These are phyloP conservation scores for Datura wrightii DNA, from an alignment of 257 asterid genomes.

Conservation along the genomic window DNA sequence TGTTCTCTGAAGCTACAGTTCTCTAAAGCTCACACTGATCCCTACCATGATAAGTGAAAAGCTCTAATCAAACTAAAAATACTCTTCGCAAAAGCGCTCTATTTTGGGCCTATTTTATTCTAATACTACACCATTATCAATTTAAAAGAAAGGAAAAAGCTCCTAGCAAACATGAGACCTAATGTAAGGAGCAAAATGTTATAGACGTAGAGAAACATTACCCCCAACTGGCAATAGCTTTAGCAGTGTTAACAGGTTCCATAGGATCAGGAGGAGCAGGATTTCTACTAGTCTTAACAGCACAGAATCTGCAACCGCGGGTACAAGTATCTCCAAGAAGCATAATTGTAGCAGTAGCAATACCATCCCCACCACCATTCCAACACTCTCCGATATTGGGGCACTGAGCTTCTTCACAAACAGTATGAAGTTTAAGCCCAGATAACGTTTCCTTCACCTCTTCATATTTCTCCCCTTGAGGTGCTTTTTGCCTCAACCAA, in stretches of 20 bases:
- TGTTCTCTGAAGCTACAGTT: not conserved
- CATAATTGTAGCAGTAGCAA: conserved; percentile 97
- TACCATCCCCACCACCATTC: conserved; percentile 98
- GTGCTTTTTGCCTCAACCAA: conserved; percentile 96
- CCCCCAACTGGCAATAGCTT: conserved; percentile 98
- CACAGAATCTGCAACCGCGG: conserved; percentile 95
- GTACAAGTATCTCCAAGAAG: conserved; percentile 96
- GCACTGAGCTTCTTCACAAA: conserved; percentile 98
- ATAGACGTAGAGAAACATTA: conserved; percentile 35
- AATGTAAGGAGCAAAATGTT: not conserved
- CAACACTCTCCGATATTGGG: conserved; percentile 98
- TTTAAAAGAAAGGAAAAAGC: not conserved
- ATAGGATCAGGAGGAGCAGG: conserved; percentile 96
- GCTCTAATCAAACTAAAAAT: not conserved
- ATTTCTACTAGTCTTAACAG: conserved; percentile 90
- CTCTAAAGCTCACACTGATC: not conserved
- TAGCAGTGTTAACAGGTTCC: conserved; percentile 94
- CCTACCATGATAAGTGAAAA: not conserved
- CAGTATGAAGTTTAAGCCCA: conserved; percentile 81
- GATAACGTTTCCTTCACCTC: conserved; percentile 87
- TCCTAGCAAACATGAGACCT: not conserved
- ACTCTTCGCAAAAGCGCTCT: not conserved
- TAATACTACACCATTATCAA: not conserved
- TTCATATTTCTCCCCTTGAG: conserved; percentile 89
- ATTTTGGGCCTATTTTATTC: not conserved